A percentile compares a stretch with the other conserved stretches of the same genome.
These are phyloP conservation scores for Trichoderma endophyticum DNA, from an alignment of 2,329 filamentous ascomycete species.

Conservation along the genomic window DNA sequence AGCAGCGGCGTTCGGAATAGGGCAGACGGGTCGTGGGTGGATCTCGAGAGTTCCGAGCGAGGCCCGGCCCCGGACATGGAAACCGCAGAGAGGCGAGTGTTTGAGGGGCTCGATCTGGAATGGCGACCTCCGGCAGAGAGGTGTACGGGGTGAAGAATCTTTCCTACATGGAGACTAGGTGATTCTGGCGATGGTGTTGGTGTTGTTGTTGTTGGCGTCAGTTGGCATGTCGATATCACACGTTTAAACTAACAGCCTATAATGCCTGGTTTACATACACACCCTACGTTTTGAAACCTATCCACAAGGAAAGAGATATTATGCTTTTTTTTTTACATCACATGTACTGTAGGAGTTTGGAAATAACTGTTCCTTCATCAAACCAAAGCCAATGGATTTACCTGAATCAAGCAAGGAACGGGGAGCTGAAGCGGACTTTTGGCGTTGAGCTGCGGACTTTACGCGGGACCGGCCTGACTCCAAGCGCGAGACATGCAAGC, in stretches of 20 bases:
- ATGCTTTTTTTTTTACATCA: background rate
- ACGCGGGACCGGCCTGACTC: background rate
- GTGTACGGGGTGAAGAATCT: constrained; percentile 50
- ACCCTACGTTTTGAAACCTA: background rate
- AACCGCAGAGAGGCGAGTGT: constrained; percentile 76
- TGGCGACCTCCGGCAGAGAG: constrained; percentile 65
- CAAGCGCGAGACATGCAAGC: background rate
- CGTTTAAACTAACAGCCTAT: background rate
- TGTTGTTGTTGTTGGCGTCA: background rate
- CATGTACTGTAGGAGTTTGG: background rate
- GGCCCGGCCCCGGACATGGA: constrained; percentile 58
- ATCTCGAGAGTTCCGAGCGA: constrained; percentile 57
- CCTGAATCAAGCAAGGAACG: background rate
- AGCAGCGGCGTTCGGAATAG: constrained; percentile 78
- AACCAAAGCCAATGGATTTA: background rate
- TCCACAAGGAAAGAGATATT: background rate
- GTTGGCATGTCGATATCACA: background rate
- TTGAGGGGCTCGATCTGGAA: constrained; percentile 69
- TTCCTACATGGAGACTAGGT: background rate
- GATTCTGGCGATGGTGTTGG: background rate
- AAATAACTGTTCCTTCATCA: background rate
- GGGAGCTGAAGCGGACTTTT: background rate
- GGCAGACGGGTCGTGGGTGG: constrained; percentile 63
- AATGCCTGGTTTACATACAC: background rate
- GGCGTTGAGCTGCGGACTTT: background rate